Base-by-base conservation (phyloP, 2,329 filamentous ascomycete genomes). In the Arthrobotrys megalospora region DNA sequence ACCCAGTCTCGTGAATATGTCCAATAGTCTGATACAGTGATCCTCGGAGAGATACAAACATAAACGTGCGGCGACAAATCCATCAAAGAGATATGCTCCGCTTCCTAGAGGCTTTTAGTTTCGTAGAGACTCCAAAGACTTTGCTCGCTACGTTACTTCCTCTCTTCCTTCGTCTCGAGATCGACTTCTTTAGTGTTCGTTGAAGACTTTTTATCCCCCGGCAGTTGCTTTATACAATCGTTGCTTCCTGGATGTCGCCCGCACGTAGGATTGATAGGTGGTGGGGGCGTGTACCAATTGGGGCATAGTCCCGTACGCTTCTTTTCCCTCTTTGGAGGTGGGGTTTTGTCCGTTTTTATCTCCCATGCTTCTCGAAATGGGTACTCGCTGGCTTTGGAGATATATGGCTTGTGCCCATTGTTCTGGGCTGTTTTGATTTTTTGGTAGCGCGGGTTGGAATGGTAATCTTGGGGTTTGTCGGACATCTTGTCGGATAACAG, bases 301-400 rank as follows among this genome's bases (percentile, higher is more conserved):
- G 24, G 24, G 24, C 2, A 28, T 28, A 5, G 41, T 45, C 41
- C 41, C 5, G 6, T n/a, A 16, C 5, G 24, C 24, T 28, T 28
- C n/a, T 45, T 16, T 16, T 45, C 41, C 41, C n/a, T 45, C n/a
- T 45, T 45, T 12, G 48, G 19, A 52, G 48, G 48, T 24, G 24
- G 48, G 24, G 48, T 21, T 6, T 19, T 5, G 11, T 19, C 52
- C 2, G n/a, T 36, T n/a, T 55, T 38, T 36, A 55, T 21, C 8
- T 55, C 14, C 52, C 52, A 55, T 38, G 52, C 52, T 55, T 55
- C 52, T 38, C n/a, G 32, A 5, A 6, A 12, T 45, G 41, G 14
- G 28, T 11, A 6, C 3, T 38, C 19, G 28, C 4, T 3, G n/a
- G 3, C 6, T 6, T 55, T 55, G n/a, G 28, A 1, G 12, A 16